These are phyloP conservation scores for Adenanthera pavonina DNA, from an alignment of 306 rosid species.

Conservation along the genomic window DNA sequence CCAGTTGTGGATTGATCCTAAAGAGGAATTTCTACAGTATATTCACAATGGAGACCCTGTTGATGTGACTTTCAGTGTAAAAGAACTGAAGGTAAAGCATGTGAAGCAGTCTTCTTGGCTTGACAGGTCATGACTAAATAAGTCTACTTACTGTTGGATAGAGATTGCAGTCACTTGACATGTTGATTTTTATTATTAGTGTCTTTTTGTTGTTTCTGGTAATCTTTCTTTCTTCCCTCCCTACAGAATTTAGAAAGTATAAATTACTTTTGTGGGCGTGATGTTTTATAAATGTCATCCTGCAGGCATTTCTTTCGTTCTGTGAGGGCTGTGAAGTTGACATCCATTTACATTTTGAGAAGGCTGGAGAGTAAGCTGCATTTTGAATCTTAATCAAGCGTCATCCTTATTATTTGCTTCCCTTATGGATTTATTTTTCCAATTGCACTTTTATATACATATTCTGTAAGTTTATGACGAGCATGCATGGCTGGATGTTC, in stretches of 20 bases:
- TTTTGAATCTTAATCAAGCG: constrained; percentile 6
- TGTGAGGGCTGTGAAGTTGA: constrained; percentile 96
- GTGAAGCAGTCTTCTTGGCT: constrained; percentile 32
- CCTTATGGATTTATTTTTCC: background rate
- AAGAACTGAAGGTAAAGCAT: constrained; percentile 84
- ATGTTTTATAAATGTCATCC: constrained; percentile 32
- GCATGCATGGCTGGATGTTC: background rate
- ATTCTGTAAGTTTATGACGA: constrained; percentile 3
- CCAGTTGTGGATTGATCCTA: constrained; percentile 96
- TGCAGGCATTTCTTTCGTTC: constrained; percentile 94
- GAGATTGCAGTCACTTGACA: constrained; percentile 29
- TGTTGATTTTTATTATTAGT: constrained; percentile 16
- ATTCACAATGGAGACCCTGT: constrained; percentile 81
- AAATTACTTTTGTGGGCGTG: constrained; percentile 6
- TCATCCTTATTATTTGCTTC: constrained; percentile 9
- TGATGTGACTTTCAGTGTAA: constrained; percentile 92
- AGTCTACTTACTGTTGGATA: constrained; percentile 17
- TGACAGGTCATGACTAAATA: constrained; percentile 10
- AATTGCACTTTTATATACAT: background rate
- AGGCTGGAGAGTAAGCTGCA: constrained; percentile 88
- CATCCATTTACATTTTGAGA: constrained; percentile 81
- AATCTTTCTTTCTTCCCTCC: constrained; percentile 15
- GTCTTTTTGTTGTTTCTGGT: constrained; percentile 13
- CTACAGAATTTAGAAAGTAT: background rate
- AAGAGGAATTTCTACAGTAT: constrained; percentile 89